Conservation (phyloP, 495 filamentous ascomycete species). For the Thermochaetoides thermophila region DNA sequence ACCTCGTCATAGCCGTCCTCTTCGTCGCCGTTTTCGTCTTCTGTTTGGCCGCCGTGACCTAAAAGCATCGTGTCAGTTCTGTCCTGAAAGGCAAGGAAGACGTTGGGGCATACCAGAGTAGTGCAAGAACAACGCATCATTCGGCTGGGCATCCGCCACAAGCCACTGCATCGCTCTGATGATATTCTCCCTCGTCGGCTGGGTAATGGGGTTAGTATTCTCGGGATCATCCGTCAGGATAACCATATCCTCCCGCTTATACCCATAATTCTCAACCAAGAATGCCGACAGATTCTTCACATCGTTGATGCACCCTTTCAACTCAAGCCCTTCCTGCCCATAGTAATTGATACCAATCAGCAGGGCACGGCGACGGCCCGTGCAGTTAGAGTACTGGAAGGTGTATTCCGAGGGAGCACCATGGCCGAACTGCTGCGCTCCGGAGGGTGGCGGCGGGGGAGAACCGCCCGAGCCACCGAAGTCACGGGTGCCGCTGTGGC, state of each 20-base stretch:
- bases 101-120: conserved; percentile 46
- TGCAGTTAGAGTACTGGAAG: conserved; percentile 83
- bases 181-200: conserved; percentile 37
- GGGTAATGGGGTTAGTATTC: conserved; percentile 24
- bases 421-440: conserved; percentile 32
- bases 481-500: conserved; percentile 17
- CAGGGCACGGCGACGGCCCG: conserved; percentile 71
- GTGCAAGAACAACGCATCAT: conserved; percentile 36
- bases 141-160: conserved; percentile 28
- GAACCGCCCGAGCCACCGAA: no score
- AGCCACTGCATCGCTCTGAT: conserved; percentile 35
- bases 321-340: conserved; percentile 64
- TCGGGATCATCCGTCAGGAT: conserved; percentile 37
- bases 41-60: conserved; percentile 34
- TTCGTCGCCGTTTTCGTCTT: conserved; percentile 51
- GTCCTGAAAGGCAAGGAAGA: neutral
- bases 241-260: conserved; percentile 38
- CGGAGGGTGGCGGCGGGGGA: conserved; percentile 34
- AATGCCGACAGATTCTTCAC: conserved; percentile 81
- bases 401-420: conserved; percentile 33
- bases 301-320: conserved; percentile 90
- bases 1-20: conserved; percentile 93
- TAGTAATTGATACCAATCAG: conserved; percentile 95
- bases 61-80: no score
- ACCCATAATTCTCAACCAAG: conserved; percentile 61